Evolutionary conservation across 345 rosid species (phyloP), one percentile per base, ranked within the genome.

Genomic region (Citrus reticulata): DNA sequence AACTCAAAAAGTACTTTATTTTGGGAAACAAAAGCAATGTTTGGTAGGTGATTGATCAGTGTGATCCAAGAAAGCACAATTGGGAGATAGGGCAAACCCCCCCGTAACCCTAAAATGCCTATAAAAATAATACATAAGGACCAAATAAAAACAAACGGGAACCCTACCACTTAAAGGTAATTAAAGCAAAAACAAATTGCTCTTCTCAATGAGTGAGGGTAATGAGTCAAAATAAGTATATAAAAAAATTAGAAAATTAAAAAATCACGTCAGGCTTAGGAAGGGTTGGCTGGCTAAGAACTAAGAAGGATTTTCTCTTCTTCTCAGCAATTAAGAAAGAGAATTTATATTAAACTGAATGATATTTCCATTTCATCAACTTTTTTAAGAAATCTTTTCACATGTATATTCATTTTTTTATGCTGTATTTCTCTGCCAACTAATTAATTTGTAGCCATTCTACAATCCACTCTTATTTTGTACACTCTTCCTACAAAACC

Each of bases 401-500:
- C 19, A 29, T 25, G 17, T 61, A 51, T 22, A 65, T 40, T 9
- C 1, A 19, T 19, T 55, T 32, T 37, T 75, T 42, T 73, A 58
- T 32, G 16, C 4, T 24, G 2, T 57, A 58, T 60, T 68, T 37
- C 27, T 42, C 29, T 2, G 30, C 29, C 0, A 11, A 22, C 6
- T 29, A 51, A 60, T 11, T 29, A 62, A 60, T 9, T 57, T 72
- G 37, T 54, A 30, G 78, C 63, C 72, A 32, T 61, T 77, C 72
- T 32, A 73, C 39, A 66, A 13, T 64, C 77, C 79, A 77, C 82
- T 72, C 72, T 37, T 75, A 46, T 46, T 46, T 46, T 11, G 24
- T 39, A 67, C 74, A 78, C 54, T 60, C 71, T 67, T 71, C 80
- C 81, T 66, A 51, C 68, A 77, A 67, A 68, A 64, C 77, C 92